These are phyloP conservation scores for Ophiocytium majus DNA, from an alignment of 352 stramenopile genomes.

Conservation along the genomic window DNA sequence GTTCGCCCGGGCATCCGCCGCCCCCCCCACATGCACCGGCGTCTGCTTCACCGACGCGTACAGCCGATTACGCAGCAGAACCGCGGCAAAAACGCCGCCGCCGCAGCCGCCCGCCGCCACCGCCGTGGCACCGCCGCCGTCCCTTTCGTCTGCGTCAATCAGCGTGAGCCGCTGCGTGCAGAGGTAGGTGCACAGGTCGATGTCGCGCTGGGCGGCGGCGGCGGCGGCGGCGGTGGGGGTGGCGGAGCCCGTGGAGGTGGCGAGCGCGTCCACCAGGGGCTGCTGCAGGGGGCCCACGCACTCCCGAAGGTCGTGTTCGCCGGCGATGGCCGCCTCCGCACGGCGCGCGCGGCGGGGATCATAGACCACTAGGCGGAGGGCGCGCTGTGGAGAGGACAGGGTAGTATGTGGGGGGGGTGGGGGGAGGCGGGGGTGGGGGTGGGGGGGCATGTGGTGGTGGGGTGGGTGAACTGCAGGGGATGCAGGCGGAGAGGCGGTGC, in stretches of 20 bases:
- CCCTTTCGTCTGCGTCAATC: neutral
- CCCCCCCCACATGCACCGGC: neutral
- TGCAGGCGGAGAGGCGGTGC: neutral
- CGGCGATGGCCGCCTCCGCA: neutral
- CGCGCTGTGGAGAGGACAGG: neutral
- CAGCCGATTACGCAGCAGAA: neutral
- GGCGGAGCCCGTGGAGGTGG: no score
- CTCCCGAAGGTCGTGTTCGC: neutral
- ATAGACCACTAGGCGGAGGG: neutral
- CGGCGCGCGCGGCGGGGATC: neutral
- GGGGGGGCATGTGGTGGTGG: neutral
- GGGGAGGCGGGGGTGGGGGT: neutral
- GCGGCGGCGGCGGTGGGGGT: no score
- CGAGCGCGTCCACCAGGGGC: neutral
- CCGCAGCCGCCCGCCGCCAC: no score
- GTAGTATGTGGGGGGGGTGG: neutral
- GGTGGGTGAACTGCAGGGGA: neutral
- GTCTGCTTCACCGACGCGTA: neutral
- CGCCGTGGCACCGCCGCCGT: neutral
- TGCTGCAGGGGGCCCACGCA: neutral
- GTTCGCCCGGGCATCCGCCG: neutral
- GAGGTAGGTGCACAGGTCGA: neutral
- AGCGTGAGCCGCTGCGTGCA: neutral
- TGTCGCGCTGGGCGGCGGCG: neutral
- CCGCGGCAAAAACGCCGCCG: neutral